Evolutionary conservation across 352 stramenopile species (phyloP).

Genomic region (Phytophthora fragariaefolia): DNA sequence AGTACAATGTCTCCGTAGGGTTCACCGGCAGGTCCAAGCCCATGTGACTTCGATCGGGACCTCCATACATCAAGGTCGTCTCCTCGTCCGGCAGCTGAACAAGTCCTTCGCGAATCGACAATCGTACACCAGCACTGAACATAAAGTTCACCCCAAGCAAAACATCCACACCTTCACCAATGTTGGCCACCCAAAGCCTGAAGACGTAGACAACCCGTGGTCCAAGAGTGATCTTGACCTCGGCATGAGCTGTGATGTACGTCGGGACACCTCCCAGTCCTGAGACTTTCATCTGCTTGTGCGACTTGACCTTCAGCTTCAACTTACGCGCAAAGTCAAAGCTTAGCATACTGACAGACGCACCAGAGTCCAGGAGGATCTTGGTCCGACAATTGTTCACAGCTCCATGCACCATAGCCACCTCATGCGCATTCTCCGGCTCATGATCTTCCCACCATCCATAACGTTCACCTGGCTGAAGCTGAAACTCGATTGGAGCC

Average conservation of each 20-base stretch:
- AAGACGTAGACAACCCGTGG: background rate
- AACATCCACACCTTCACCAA: background rate
- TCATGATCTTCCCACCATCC: background rate
- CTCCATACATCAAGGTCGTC: background rate
- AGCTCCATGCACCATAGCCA: background rate
- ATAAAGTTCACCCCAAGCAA: background rate
- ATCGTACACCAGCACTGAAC: background rate
- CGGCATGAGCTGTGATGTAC: conserved; percentile 3
- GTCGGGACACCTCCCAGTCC: conserved; percentile 9
- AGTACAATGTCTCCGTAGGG: background rate
- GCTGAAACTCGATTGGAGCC: background rate
- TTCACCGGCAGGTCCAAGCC: background rate
- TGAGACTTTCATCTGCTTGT: conserved; percentile 12
- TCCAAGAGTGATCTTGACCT: conserved; percentile 13
- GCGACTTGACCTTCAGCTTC: background rate
- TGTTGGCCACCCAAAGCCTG: background rate
- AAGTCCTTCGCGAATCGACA: background rate
- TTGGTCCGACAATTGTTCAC: background rate
- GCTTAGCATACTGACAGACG: conserved; percentile 6
- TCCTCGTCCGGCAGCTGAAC: background rate
- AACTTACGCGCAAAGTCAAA: conserved; percentile 16
- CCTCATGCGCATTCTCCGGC: background rate
- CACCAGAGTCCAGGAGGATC: conserved; percentile 6
- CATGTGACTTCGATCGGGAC: background rate
- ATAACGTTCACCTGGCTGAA: background rate